Base-by-base conservation (phyloP, 2,329 filamentous ascomycete genomes). In the Cytospora chrysosperma region DNA sequence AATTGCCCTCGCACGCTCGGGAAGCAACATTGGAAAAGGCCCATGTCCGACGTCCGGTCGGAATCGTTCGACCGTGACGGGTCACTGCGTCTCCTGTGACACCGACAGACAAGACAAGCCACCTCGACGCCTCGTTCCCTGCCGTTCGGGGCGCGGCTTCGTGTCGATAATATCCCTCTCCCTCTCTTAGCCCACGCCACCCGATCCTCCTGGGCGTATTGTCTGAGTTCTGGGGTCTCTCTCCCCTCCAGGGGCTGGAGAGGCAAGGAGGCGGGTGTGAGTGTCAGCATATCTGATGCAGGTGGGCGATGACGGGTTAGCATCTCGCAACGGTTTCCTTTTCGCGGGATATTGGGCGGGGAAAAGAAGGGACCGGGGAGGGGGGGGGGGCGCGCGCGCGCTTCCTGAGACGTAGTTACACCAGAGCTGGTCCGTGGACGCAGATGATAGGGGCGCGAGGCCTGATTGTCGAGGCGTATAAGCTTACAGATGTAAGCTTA, bases 71-170 rank as follows among this genome's bases (percentile, higher is more conserved):
- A 34, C 34, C 55, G 49, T 32, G 17, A 57, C 56, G 61, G 61
- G 47, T 51, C 34, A 47, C 32, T 51, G 53, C 61, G 37, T 56
- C 15, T 37, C 32, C 56, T 49, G 61, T 63, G 32, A 52, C 61
- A 63, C 61, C 43, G 37, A 19, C 37, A 40, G 37, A 34, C 32
- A 34, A 12, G 37, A 40, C 17, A 40, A 40, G 17, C 55, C 15
- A 49, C 21, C 53, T 52, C 58, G 56, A 51, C 40, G 4, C 28
- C 37, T 51, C 37, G 27, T 56, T 63, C 43, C 40, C 27, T 63
- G 50, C 32, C 52, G 51, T 40, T n/a, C 37, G 32, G n/a, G 28
- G 27, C 54, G 21, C 27, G 4, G 47, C 19, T 40, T 17, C 37
- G 15, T 40, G 8, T 40, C 17, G n/a, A n/a, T n/a, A n/a, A n/a